phyloP scores from a whole-genome alignment of 2,329 filamentous ascomycete genomes.

The Aspergillus sp. region DNA sequence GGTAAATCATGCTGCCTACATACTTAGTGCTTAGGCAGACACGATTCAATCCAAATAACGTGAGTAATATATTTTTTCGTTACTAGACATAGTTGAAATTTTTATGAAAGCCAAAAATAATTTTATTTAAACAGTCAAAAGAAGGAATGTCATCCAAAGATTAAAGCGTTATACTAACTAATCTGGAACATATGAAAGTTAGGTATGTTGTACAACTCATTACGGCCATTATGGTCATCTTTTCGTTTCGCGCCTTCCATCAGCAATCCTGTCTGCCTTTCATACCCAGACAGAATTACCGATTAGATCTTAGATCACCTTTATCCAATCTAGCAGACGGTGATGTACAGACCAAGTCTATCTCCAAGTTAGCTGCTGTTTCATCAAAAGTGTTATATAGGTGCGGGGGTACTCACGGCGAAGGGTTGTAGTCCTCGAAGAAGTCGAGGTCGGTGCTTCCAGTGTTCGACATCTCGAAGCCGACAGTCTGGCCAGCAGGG shows the following conservation, averaged over 20 bases:
- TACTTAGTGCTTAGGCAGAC: not conserved
- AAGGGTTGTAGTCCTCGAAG: conserved; percentile 64
- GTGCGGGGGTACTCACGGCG: conserved; percentile 38
- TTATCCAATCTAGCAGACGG: conserved; percentile 25
- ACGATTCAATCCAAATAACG: too few relatives aligned
- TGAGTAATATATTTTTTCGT: too few relatives aligned
- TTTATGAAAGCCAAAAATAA: too few relatives aligned
- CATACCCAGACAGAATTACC: not conserved
- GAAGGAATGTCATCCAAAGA: not conserved
- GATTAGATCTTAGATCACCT: not conserved
- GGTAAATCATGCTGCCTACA: too few relatives aligned
- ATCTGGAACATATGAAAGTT: not conserved
- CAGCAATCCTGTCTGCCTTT: not conserved
- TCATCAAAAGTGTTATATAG: not conserved
- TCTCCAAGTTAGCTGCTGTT: conserved; percentile 13
- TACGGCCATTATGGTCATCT: not conserved
- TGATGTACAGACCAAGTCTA: conserved; percentile 44
- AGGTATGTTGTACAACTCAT: not conserved
- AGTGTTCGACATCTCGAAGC: conserved; percentile 52
- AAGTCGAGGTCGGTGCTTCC: conserved; percentile 56
- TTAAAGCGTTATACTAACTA: not conserved
- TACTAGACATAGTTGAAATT: too few relatives aligned
- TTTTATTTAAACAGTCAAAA: too few relatives aligned
- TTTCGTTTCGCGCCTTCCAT: not conserved
- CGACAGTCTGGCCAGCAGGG: conserved; percentile 52